phyloP scores from a whole-genome alignment of 2,329 filamentous ascomycete genomes.

The Diaporthe destruens region DNA sequence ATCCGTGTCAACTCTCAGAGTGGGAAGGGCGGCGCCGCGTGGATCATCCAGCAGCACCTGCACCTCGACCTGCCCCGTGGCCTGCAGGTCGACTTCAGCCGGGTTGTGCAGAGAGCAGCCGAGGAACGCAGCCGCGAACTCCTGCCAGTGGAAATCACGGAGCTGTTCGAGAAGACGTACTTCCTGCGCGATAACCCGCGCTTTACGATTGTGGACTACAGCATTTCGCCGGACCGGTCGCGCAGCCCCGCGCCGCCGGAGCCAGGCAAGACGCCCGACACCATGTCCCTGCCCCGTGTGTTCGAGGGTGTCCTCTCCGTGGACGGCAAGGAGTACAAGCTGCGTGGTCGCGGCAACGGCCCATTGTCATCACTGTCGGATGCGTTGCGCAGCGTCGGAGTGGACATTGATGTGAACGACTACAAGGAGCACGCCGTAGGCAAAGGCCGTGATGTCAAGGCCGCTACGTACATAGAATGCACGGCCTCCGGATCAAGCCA shows the following conservation, averaged over 20 bases:
- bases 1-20: slow-evolving; percentile 98
- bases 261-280: slow-evolving; percentile 80
- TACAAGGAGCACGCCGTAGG: slow-evolving; percentile 98
- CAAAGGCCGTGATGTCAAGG: slow-evolving; percentile 83
- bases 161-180: slow-evolving; percentile 90
- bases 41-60: slow-evolving; percentile 90
- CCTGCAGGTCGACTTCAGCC: slow-evolving; percentile 91
- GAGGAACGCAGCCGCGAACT: slow-evolving; percentile 88
- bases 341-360: slow-evolving; percentile 87
- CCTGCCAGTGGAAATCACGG: slow-evolving; percentile 83
- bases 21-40: slow-evolving; percentile 94
- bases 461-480: slow-evolving; percentile 96
- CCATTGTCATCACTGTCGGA: slow-evolving; percentile 90
- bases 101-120: slow-evolving; percentile 84
- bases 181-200: slow-evolving; percentile 85
- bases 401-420: slow-evolving; percentile 90
- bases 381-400: slow-evolving; percentile 81
- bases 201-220: slow-evolving; percentile 91
- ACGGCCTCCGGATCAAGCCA: slow-evolving; percentile 74
- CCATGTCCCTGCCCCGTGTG: slow-evolving; percentile 80
- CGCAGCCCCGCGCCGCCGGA: slow-evolving; percentile 77
- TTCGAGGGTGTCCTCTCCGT: slow-evolving; percentile 89
- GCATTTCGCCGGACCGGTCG: slow-evolving; percentile 86
- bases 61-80: slow-evolving; percentile 93
- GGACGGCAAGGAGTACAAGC: slow-evolving; percentile 81